Conservation (phyloP, 148 eudicot genomes). For the Vaccinium corymbosum region DNA sequence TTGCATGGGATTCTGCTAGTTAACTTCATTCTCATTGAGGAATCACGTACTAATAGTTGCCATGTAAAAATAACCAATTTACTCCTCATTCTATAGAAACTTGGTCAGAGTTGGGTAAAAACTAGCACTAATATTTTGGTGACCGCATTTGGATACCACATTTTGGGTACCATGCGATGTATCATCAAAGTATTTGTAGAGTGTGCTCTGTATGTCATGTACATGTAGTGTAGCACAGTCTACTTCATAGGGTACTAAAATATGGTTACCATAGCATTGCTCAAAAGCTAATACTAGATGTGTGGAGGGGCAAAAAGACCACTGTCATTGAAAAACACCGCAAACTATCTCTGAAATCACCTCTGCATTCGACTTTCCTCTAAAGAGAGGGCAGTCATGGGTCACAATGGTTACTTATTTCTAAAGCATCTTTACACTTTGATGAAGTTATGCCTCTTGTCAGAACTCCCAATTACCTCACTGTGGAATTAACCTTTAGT, state of each 20-base stretch:
- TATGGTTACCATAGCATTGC: too few relatives aligned
- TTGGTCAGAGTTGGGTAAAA: neutral
- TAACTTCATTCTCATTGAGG: neutral
- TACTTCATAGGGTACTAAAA: too few relatives aligned
- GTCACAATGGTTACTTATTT: neutral
- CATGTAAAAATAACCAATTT: neutral
- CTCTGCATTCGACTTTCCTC: neutral
- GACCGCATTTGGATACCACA: too few relatives aligned
- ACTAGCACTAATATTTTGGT: neutral
- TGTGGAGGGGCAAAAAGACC: neutral
- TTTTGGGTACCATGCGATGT: too few relatives aligned
- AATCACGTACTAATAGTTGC: too few relatives aligned
- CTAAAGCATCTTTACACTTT: neutral
- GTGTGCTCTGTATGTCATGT: too few relatives aligned
- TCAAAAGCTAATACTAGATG: neutral
- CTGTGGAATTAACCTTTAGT: neutral
- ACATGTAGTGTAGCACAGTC: too few relatives aligned
- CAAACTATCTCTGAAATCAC: neutral
- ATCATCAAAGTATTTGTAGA: too few relatives aligned
- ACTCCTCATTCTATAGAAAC: neutral
- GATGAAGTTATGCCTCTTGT: neutral
- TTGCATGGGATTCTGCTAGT: neutral
- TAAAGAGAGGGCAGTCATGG: constrained; percentile 1
- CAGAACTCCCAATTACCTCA: neutral
- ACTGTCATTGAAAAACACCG: neutral